Conservation (phyloP, 2,329 filamentous ascomycete genomes). For the Fusarium albidum region DNA sequence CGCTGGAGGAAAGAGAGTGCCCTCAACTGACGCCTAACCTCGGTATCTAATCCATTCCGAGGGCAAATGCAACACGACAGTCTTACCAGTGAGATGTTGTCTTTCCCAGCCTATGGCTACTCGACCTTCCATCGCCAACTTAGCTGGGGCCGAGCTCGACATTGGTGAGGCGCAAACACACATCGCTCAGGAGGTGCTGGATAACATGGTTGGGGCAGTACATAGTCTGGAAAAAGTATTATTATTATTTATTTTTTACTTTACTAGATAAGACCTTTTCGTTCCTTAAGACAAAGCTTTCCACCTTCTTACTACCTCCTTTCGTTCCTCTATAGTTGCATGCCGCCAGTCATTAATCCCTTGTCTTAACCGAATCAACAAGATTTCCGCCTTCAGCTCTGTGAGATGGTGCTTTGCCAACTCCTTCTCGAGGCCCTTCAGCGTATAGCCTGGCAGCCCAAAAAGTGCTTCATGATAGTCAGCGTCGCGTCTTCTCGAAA, state of each 20-base stretch:
- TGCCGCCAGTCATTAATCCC: conserved; percentile 41
- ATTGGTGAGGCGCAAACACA: not conserved
- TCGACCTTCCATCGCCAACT: not conserved
- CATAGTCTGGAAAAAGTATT: no score
- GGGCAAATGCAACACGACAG: no score
- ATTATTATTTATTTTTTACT: no score
- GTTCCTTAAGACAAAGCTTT: no score
- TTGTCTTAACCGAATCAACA: conserved; percentile 44
- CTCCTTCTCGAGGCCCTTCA: conserved; percentile 64
- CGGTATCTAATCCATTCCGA: no score
- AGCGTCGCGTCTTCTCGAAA: not conserved
- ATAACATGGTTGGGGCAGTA: no score
- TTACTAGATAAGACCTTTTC: no score
- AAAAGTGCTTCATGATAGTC: conserved; percentile 41
- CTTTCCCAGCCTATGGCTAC: no score
- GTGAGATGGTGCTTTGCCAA: conserved; percentile 46
- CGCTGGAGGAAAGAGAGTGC: no score
- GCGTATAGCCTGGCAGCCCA: conserved; percentile 57
- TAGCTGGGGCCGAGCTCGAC: not conserved
- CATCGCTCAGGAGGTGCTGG: no score
- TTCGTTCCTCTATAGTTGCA: conserved; percentile 15
- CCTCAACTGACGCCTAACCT: no score
- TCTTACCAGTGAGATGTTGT: no score
- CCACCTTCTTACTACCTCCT: conserved; percentile 19
- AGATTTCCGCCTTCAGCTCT: conserved; percentile 43